Evolutionary conservation across 306 rosid species (phyloP).

Genomic region (Prunus davidiana): DNA sequence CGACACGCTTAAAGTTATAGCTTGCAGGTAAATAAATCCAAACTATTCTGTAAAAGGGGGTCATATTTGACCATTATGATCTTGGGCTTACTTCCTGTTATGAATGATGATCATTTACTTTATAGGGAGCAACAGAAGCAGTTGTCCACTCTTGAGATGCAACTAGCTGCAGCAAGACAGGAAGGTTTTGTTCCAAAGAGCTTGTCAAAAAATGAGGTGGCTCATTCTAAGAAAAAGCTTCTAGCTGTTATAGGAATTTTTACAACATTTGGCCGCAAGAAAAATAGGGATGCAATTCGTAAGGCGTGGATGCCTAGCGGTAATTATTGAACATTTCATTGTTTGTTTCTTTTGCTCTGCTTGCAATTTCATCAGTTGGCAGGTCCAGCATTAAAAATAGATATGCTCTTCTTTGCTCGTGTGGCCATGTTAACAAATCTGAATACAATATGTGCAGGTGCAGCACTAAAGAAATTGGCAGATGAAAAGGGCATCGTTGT

Average conservation of each 20-base stretch:
- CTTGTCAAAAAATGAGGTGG: constrained; percentile 23
- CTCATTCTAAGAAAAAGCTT: constrained; percentile 43
- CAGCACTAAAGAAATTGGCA: constrained; percentile 35
- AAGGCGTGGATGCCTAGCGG: constrained; percentile 81
- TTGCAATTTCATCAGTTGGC: neutral
- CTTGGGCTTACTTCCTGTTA: constrained; percentile 3
- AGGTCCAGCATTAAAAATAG: neutral
- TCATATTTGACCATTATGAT: constrained; percentile 9
- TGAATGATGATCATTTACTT: constrained; percentile 19
- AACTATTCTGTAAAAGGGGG: neutral
- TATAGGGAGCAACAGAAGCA: constrained; percentile 63
- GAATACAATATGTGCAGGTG: constrained; percentile 36
- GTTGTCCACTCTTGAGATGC: constrained; percentile 49
- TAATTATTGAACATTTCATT: constrained; percentile 19
- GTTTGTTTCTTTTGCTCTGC: constrained; percentile 7
- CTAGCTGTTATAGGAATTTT: constrained; percentile 58
- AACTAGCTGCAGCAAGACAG: constrained; percentile 60
- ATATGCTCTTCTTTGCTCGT: neutral
- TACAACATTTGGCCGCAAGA: constrained; percentile 60
- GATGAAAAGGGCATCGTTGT: constrained; percentile 51
- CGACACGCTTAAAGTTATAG: constrained; percentile 53
- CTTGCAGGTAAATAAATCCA: constrained; percentile 54
- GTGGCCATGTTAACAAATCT: constrained; percentile 1
- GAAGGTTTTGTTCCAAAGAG: constrained; percentile 57
- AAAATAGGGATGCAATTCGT: constrained; percentile 69